These are phyloP conservation scores for Komagataella mondaviorum DNA, from an alignment of 805 yeast species.

Conservation along the genomic window DNA sequence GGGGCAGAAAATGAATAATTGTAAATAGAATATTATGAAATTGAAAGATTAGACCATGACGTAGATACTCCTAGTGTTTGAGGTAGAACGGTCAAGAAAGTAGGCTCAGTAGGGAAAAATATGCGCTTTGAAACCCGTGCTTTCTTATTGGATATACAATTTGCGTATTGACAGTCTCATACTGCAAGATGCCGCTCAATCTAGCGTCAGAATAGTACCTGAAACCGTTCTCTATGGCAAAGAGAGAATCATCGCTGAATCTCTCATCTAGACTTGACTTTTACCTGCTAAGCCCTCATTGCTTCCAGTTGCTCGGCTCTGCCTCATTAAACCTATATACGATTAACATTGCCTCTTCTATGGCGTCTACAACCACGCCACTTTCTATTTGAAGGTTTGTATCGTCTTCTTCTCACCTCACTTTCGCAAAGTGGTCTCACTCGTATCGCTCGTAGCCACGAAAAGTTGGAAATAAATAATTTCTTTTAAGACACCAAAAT, in stretches of 20 bases:
- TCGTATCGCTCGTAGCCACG: background rate
- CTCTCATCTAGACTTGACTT: background rate
- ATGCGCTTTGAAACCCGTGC: background rate
- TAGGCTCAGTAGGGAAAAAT: background rate
- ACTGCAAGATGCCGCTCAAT: background rate
- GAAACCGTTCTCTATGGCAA: background rate
- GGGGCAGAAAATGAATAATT: conserved; percentile 2
- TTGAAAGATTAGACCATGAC: background rate
- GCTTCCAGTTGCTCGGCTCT: background rate
- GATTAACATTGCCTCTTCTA: background rate
- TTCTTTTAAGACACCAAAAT: background rate
- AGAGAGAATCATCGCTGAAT: background rate
- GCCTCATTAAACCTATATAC: background rate
- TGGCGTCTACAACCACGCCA: background rate
- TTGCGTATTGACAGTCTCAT: background rate
- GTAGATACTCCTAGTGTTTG: background rate
- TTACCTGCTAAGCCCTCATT: background rate
- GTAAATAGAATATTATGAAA: background rate
- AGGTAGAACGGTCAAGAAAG: background rate
- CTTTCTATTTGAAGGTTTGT: background rate
- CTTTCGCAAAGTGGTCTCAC: background rate
- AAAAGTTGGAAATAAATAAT: background rate
- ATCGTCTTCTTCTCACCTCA: background rate
- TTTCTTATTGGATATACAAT: background rate
- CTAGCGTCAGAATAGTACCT: background rate